A percentile compares a stretch with the other conserved stretches of the same genome.
These are phyloP conservation scores for Chenopodium album DNA, from an alignment of 148 eudicot species.

Conservation along the genomic window DNA sequence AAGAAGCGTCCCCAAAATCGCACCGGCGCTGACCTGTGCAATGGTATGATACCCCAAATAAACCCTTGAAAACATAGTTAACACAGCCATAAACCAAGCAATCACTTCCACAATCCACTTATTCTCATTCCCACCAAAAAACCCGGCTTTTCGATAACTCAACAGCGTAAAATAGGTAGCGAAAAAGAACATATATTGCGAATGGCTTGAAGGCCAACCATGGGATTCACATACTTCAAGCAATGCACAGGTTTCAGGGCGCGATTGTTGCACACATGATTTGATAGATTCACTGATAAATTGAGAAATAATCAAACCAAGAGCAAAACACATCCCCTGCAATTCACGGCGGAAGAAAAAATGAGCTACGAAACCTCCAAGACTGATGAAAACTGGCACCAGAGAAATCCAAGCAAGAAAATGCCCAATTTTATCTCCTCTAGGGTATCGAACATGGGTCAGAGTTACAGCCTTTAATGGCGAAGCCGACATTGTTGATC, in stretches of 20 bases:
- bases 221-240: slow-evolving; percentile 89
- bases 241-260: slow-evolving; percentile 70
- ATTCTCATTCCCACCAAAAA: slow-evolving; percentile 43
- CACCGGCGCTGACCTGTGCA: slow-evolving; percentile 87
- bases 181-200: slow-evolving; percentile 88
- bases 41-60: slow-evolving; percentile 85
- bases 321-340: slow-evolving; percentile 66
- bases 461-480: slow-evolving; percentile 74
- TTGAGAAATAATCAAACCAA: slow-evolving; percentile 72
- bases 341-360: slow-evolving; percentile 88
- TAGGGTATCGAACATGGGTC: slow-evolving; percentile 82
- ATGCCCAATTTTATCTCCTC: slow-evolving; percentile 71
- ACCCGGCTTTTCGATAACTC: slow-evolving; percentile 39
- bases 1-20: slow-evolving; percentile 52
- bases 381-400: slow-evolving; percentile 75
- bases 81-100: slow-evolving; percentile 65
- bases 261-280: slow-evolving; percentile 60
- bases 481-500: neutral
- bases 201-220: slow-evolving; percentile 95
- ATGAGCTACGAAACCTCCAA: slow-evolving; percentile 76
- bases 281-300: slow-evolving; percentile 70
- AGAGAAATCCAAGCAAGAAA: slow-evolving; percentile 85
- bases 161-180: slow-evolving; percentile 62
- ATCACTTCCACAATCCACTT: slow-evolving; percentile 35
- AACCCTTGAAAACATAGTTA: slow-evolving; percentile 82